Conservation (phyloP, 257 asterid genomes). For the Solanum corneliomulleri region DNA sequence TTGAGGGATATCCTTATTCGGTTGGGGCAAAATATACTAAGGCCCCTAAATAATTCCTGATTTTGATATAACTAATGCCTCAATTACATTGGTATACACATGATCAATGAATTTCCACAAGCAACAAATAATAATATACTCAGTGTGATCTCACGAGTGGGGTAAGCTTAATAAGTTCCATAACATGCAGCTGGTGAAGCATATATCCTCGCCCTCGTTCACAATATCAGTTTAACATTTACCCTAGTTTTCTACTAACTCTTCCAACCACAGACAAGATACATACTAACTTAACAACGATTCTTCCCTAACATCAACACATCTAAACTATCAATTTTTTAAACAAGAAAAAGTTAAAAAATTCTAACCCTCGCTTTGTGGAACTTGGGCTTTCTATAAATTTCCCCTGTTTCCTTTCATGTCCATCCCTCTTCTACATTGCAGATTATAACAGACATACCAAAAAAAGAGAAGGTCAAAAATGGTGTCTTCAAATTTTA, state of each 20-base stretch:
- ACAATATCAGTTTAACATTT: not conserved
- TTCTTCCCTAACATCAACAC: not conserved
- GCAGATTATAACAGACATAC: not conserved
- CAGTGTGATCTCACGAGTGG: not conserved
- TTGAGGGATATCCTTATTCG: not conserved
- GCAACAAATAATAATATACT: not conserved
- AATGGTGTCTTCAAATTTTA: slow-evolving; percentile 13
- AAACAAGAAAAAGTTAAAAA: not conserved
- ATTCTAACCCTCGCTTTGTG: slow-evolving; percentile 41
- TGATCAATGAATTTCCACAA: not conserved
- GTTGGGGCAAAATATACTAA: not conserved
- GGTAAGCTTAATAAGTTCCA: not conserved
- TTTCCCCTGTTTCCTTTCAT: not conserved
- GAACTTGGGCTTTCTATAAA: slow-evolving; percentile 25
- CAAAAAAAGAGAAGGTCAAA: not conserved
- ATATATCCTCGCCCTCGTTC: not conserved
- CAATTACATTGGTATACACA: not conserved
- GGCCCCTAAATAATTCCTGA: not conserved
- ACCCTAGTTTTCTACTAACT: not conserved
- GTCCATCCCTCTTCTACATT: not conserved
- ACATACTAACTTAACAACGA: not conserved
- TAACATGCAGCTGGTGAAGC: not conserved
- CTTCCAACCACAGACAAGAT: not conserved
- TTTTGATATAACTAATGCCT: not conserved
- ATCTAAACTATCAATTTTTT: slow-evolving; percentile 6